Percentiles rank a stretch among this genome's conserved stretches.
These are phyloP conservation scores for Periglandula ipomoeae DNA, from an alignment of 2,329 filamentous ascomycete species.

Conservation along the genomic window DNA sequence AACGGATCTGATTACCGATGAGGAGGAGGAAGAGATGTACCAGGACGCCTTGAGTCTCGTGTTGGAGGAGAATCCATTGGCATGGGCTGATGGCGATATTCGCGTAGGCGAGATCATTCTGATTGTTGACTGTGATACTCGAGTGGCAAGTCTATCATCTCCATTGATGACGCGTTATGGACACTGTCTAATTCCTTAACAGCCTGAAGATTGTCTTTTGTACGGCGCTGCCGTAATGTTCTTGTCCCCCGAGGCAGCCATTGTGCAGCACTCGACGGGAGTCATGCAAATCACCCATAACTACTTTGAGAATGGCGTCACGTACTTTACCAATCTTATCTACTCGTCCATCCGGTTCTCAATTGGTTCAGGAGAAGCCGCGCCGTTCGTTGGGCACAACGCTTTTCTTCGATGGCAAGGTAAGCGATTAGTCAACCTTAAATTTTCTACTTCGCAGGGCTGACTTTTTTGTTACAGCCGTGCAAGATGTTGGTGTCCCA, in stretches of 20 bases:
- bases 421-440: background rate
- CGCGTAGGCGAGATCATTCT: conserved; percentile 56
- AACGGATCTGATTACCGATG: conserved; percentile 15
- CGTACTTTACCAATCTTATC: conserved; percentile 71
- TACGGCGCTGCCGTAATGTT: conserved; percentile 67
- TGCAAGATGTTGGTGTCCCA: conserved; percentile 24
- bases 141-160: conserved; percentile 30
- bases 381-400: conserved; percentile 71
- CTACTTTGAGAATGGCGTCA: conserved; percentile 65
- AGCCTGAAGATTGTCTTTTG: conserved; percentile 55
- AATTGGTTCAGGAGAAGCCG: conserved; percentile 61
- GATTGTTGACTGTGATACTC: conserved; percentile 59
- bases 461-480: conserved; percentile 11
- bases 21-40: conserved; percentile 36
- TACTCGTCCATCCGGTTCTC: conserved; percentile 65
- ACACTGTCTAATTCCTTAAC: background rate
- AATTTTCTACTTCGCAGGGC: background rate
- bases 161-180: background rate
- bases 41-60: conserved; percentile 38
- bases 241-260: conserved; percentile 57
- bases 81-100: conserved; percentile 52
- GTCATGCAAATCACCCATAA: conserved; percentile 68
- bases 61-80: conserved; percentile 32
- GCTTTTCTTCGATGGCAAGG: conserved; percentile 59
- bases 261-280: conserved; percentile 63